Conservation (phyloP, 305 asterid genomes). For the Fraxinus dipetala region DNA sequence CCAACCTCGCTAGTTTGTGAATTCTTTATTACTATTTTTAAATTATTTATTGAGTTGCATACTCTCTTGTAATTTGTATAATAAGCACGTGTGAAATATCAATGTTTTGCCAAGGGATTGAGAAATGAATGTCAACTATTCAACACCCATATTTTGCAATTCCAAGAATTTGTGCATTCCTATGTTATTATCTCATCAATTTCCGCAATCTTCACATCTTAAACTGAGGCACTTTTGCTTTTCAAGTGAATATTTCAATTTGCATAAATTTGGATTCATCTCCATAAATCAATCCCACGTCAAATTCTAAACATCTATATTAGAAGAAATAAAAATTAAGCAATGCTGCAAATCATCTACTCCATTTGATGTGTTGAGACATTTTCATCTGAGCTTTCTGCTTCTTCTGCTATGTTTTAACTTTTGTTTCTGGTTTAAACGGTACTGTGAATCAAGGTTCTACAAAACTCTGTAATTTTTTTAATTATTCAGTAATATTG, state of each 20-base stretch:
- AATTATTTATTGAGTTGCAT: not conserved
- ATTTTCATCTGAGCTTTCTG: not conserved
- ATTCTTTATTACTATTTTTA: not conserved
- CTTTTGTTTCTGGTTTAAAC: not conserved
- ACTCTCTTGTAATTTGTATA: not conserved
- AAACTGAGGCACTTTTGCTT: not conserved
- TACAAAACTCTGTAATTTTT: not conserved
- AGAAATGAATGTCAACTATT: not conserved
- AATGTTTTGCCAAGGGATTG: not conserved
- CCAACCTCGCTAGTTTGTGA: not conserved
- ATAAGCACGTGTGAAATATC: not conserved
- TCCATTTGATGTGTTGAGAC: not conserved
- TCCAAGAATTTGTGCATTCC: not conserved
- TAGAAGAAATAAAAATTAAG: not conserved
- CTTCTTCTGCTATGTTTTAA: not conserved
- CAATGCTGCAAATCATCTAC: not conserved
- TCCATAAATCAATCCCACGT: not conserved
- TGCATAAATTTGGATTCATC: not conserved
- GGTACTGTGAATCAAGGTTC: not conserved
- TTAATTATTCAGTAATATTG: not conserved
- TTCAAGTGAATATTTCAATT: not conserved
- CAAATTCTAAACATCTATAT: not conserved
- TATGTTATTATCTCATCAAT: not conserved
- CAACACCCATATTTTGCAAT: not conserved
- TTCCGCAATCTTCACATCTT: not conserved